A percentile compares a stretch with the other conserved stretches of the same genome.
Conservation (phyloP, 129 eudicot genomes). For the sunflower (Helianthus annuus) region HanXRQr2.0-SUNRISE NC_035436.2:179133011-179133510, state of each 20-base stretch:
- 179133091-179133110: background rate
- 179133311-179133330: slow-evolving; percentile 72
- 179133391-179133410: background rate
- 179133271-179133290: background rate
- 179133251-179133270: background rate
- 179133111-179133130: slow-evolving; percentile 99
- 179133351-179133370: slow-evolving; percentile 88
- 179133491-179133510: background rate
- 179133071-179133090: too few relatives aligned
- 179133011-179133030: too few relatives aligned
- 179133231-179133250: slow-evolving; percentile 24
- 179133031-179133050: too few relatives aligned
- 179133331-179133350: slow-evolving; percentile 90
- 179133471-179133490: background rate
- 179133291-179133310: background rate
- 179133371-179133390: slow-evolving; percentile 37
- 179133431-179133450: background rate
- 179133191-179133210: slow-evolving; percentile 88
- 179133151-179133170: slow-evolving; percentile 92
- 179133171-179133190: slow-evolving; percentile 99
- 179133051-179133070: too few relatives aligned
- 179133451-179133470: background rate
- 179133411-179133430: slow-evolving; percentile 2
- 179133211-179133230: slow-evolving; percentile 85
- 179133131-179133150: slow-evolving; percentile 99